Conservation (phyloP, 371 early-diverging fungal genomes). For the Mortierella sp. region DNA sequence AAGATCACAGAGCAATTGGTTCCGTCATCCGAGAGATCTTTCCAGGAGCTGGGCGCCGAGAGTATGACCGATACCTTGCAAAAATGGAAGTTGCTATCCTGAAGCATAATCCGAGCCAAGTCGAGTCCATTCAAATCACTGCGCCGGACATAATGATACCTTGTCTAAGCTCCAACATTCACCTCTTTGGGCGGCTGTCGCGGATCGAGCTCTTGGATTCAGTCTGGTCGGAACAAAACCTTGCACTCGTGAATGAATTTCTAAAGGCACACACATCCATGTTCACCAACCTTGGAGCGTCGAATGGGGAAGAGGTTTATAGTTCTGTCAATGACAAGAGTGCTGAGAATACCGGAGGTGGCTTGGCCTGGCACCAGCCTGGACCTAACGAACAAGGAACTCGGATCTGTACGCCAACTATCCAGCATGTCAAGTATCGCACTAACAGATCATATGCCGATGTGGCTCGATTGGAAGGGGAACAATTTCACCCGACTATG, state of each 20-base stretch:
- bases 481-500: constrained; percentile 21
- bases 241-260: constrained; percentile 22
- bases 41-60: constrained; percentile 40
- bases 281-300: constrained; percentile 7
- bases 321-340: not conserved
- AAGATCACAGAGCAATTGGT: constrained; percentile 23
- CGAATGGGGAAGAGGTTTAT: not conserved
- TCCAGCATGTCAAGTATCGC: constrained; percentile 25
- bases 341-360: not conserved
- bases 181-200: constrained; percentile 15
- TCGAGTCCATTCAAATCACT: constrained; percentile 28
- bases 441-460: constrained; percentile 26
- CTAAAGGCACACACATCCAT: constrained; percentile 17
- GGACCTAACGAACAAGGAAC: not conserved
- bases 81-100: constrained; percentile 32
- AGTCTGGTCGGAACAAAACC: constrained; percentile 22
- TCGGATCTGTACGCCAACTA: constrained; percentile 8
- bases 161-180: constrained; percentile 7
- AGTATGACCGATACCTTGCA: constrained; percentile 26
- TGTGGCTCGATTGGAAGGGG: constrained; percentile 2
- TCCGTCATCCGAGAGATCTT: constrained; percentile 26
- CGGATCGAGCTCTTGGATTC: constrained; percentile 25
- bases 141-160: constrained; percentile 13
- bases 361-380: not conserved
- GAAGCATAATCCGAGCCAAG: constrained; percentile 20